Evolutionary conservation across 1,139 yeast genomes (phyloP), one percentile per base, ranked within the genome.

Genomic region (Geotrichum bryndzae): DNA sequence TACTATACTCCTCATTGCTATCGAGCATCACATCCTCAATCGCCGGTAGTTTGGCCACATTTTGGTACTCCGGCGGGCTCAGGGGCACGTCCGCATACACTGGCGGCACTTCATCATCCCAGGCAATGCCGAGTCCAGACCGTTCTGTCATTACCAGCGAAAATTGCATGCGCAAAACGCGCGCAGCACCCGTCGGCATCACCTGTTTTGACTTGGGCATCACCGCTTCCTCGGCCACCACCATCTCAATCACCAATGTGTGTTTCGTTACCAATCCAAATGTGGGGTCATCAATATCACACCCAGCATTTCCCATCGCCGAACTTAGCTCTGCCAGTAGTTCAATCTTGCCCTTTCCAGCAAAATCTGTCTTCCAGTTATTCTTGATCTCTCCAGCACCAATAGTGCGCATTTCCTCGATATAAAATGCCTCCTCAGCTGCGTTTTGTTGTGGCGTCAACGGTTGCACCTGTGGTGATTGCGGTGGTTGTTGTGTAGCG

Each of bases 91-190:
- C 94, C 59, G 84, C 90, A 71, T 95, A 94, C 29, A 90, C 89
- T 0, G 99, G 99, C 0, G 99, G 99, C 22, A 94, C 98, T 74
- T 94, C 99, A 72, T 92, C 98, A 74, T 94, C 98, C 99, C 99
- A 94, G 0, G 98, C 89, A 46, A 94, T 90, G 3, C 99, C 99
- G 56, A 94, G 79, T 0, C 99, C 99, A 0, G 96, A 87, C 63
- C 98, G 79, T 72, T 92, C 98, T 0, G 96, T 89, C 35, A 94
- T 75, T 10, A 80, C 80, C 22, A 94, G 70, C 67, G 88, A 87
- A 74, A 94, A 94, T 73, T 92, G 97, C 98, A 94, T 94, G 67
- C 99, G 78, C 63, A 94, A 77, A 1, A 95, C 96, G 59, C 99
- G 79, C 0, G 99, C 98, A 2, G 96, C 90, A 6, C 99, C 99